Evolutionary conservation across 257 asterid species (phyloP).

Genomic region (Dorcoceras hygrometricum): DNA sequence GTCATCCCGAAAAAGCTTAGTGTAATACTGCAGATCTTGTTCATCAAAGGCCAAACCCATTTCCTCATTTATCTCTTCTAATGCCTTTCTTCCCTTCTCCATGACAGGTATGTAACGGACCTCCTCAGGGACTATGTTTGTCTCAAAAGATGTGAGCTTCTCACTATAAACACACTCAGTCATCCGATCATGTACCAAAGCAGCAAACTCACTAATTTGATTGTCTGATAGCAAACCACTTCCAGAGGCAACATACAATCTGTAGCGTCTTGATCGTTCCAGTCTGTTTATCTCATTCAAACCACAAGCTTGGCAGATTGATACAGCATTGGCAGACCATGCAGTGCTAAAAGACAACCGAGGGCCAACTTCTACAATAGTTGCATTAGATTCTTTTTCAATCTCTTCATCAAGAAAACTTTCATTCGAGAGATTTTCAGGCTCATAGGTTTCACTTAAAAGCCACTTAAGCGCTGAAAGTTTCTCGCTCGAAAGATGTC

Average conservation of each 20-base stretch:
- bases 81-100: constrained; percentile 85
- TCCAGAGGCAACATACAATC: constrained; percentile 50
- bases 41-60: constrained; percentile 98
- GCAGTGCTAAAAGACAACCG: constrained; percentile 90
- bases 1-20: constrained; percentile 82
- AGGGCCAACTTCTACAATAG: constrained; percentile 81
- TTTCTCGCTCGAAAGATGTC: constrained; percentile 51
- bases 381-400: constrained; percentile 27
- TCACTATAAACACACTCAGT: constrained; percentile 71
- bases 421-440: constrained; percentile 52
- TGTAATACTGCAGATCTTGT: constrained; percentile 83
- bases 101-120: constrained; percentile 71
- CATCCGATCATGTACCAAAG: constrained; percentile 89
- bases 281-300: constrained; percentile 68
- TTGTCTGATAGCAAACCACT: constrained; percentile 43
- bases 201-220: constrained; percentile 70
- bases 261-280: constrained; percentile 79
- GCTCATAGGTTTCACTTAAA: constrained; percentile 83
- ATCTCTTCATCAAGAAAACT: constrained; percentile 65
- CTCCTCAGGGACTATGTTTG: constrained; percentile 63
- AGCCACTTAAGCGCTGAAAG: constrained; percentile 72
- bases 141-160: constrained; percentile 77
- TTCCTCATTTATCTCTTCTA: constrained; percentile 75
- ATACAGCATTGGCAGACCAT: constrained; percentile 94
- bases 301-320: constrained; percentile 80